Evolutionary conservation across 2,329 filamentous ascomycete species (phyloP).

Genomic region (Aspergillus uvarum): DNA sequence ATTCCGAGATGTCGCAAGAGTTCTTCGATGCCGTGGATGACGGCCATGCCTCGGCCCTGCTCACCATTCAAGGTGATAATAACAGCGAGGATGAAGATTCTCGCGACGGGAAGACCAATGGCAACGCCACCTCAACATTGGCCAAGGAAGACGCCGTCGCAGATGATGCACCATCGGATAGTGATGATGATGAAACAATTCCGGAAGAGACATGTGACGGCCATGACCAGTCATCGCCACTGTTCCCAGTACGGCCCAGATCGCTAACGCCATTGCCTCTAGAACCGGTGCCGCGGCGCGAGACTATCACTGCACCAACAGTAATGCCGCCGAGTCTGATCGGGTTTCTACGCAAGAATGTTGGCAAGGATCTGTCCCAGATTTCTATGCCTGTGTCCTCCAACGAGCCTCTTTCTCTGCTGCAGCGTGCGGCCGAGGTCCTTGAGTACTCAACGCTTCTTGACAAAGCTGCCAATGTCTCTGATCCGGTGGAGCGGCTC

Average conservation of each 20-base stretch:
- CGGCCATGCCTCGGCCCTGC: constrained; percentile 61
- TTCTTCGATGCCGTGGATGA: constrained; percentile 89
- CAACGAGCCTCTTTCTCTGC: constrained; percentile 85
- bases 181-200: constrained; percentile 55
- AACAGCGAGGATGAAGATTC: constrained; percentile 62
- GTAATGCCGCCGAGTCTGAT: constrained; percentile 86
- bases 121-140: constrained; percentile 42
- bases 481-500: constrained; percentile 67
- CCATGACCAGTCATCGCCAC: constrained; percentile 42
- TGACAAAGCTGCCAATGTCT: constrained; percentile 63
- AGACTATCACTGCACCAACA: constrained; percentile 69
- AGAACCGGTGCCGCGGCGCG: constrained; percentile 64
- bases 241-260: constrained; percentile 77
- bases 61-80: constrained; percentile 72
- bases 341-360: constrained; percentile 92
- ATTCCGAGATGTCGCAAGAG: constrained; percentile 79
- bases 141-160: constrained; percentile 53
- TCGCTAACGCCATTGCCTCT: constrained; percentile 75
- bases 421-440: constrained; percentile 87
- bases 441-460: constrained; percentile 87
- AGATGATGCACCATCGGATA: constrained; percentile 64
- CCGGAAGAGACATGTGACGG: constrained; percentile 37
- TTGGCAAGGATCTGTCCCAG: constrained; percentile 93
- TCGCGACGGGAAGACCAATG: constrained; percentile 30
- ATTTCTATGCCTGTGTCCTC: constrained; percentile 97